phyloP scores from a whole-genome alignment of 805 yeast species.

The Ogataea neopini region DNA sequence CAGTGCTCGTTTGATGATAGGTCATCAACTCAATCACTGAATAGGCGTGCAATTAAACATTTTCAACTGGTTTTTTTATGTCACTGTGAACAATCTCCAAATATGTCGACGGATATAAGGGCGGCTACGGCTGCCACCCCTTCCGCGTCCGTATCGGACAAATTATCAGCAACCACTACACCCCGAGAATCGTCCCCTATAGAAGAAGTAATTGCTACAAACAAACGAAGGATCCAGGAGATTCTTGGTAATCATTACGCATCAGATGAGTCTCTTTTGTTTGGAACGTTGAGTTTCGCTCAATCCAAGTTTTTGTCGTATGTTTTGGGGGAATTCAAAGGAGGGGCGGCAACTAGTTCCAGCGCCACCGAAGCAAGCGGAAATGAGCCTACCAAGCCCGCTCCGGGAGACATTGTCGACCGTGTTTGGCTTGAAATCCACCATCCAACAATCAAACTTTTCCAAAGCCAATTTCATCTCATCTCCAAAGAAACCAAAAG shows the following conservation, averaged over 20 bases:
- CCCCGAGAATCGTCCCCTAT: conserved; percentile 11
- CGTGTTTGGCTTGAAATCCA: conserved; percentile 61
- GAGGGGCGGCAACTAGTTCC: no score
- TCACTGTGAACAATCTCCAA: neutral
- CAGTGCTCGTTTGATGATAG: conserved; percentile 4
- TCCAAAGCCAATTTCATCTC: conserved; percentile 40
- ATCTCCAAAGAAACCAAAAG: conserved; percentile 23
- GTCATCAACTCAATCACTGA: neutral
- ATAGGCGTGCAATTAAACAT: neutral
- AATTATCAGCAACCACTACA: neutral
- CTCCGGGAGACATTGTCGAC: conserved; percentile 45
- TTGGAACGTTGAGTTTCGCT: conserved; percentile 50
- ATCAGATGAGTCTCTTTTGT: conserved; percentile 44
- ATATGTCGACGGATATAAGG: conserved; percentile 2
- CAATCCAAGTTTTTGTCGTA: conserved; percentile 48
- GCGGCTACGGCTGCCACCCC: neutral
- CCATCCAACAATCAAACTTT: conserved; percentile 63
- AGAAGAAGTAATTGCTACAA: conserved; percentile 21
- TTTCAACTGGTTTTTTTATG: neutral
- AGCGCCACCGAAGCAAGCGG: no score
- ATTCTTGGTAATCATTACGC: conserved; percentile 29
- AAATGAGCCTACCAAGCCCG: no score
- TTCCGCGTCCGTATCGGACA: conserved; percentile 6
- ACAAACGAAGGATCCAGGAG: conserved; percentile 35
- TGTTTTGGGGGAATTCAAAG: conserved; percentile 40